These are phyloP conservation scores for Mycena sp. DNA, from an alignment of 1,284 basidiomycete genomes.

Conservation along the genomic window DNA sequence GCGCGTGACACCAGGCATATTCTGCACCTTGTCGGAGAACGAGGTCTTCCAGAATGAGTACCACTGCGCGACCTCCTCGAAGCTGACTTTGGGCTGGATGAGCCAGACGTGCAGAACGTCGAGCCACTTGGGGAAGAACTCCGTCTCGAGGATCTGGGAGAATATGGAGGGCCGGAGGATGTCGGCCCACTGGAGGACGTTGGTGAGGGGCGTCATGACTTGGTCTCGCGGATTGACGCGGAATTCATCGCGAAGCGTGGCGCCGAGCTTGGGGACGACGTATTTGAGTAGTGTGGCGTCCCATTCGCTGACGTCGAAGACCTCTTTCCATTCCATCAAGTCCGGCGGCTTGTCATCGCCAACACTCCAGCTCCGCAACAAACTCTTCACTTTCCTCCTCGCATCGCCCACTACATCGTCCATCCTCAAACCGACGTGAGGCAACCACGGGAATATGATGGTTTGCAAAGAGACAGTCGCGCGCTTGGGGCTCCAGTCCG, in stretches of 20 bases:
- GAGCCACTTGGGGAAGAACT: slow-evolving; percentile 98
- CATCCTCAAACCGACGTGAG: slow-evolving; percentile 82
- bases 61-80: slow-evolving; percentile 94
- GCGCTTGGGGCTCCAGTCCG: slow-evolving; percentile 80
- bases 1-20: slow-evolving; percentile 69
- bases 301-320: slow-evolving; percentile 87
- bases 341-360: slow-evolving; percentile 81
- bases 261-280: slow-evolving; percentile 89
- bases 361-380: slow-evolving; percentile 84
- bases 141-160: slow-evolving; percentile 83
- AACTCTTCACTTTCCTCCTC: slow-evolving; percentile 82
- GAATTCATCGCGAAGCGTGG: slow-evolving; percentile 84
- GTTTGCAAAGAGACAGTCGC: slow-evolving; percentile 73
- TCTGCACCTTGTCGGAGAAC: slow-evolving; percentile 77
- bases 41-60: slow-evolving; percentile 88
- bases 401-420: slow-evolving; percentile 88
- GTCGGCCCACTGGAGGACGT: slow-evolving; percentile 80
- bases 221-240: slow-evolving; percentile 90
- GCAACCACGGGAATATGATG: slow-evolving; percentile 96
- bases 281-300: slow-evolving; percentile 91
- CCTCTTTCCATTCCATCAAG: slow-evolving; percentile 81
- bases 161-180: slow-evolving; percentile 83
- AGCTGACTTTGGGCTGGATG: slow-evolving; percentile 81
- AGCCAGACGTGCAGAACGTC: slow-evolving; percentile 94
- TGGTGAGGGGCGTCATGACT: slow-evolving; percentile 84